Conservation (phyloP, 2,329 filamentous ascomycete species). For the Penicillium sumatraense region DNA sequence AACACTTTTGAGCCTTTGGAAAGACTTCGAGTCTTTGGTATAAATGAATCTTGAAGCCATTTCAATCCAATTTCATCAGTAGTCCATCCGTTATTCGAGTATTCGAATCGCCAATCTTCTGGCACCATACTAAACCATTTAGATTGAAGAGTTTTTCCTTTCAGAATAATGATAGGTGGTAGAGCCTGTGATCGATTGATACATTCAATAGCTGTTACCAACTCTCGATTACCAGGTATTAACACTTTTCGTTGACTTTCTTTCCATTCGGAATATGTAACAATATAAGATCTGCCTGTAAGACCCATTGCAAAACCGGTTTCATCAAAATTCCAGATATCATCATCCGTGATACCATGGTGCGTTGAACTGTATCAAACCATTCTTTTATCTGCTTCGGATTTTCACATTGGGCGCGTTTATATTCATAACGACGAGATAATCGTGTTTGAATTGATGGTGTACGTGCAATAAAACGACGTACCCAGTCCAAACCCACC, state of each 20-base stretch:
- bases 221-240: conserved; percentile 20
- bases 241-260: neutral
- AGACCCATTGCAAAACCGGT: conserved; percentile 9
- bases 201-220: conserved; percentile 18
- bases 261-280: conserved; percentile 3
- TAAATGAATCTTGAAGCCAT: conserved; percentile 42
- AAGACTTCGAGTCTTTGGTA: conserved; percentile 31
- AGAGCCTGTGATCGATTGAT: conserved; percentile 8
- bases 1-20: conserved; percentile 35
- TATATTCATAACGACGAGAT: neutral
- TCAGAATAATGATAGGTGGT: conserved; percentile 19
- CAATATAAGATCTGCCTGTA: neutral
- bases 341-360: neutral
- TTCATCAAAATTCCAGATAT: conserved; percentile 16
- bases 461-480: neutral
- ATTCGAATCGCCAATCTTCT: conserved; percentile 7
- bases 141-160: conserved; percentile 10
- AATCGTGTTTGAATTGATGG: neutral
- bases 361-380: neutral
- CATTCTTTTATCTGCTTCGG: neutral
- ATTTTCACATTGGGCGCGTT: neutral
- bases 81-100: conserved; percentile 40
- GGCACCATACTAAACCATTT: conserved; percentile 6
- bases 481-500: neutral
- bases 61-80: conserved; percentile 38